Evolutionary conservation across 495 filamentous ascomycete genomes (phyloP), one percentile per base, ranked within the genome.

Genomic region (Penicillium pulvis): DNA sequence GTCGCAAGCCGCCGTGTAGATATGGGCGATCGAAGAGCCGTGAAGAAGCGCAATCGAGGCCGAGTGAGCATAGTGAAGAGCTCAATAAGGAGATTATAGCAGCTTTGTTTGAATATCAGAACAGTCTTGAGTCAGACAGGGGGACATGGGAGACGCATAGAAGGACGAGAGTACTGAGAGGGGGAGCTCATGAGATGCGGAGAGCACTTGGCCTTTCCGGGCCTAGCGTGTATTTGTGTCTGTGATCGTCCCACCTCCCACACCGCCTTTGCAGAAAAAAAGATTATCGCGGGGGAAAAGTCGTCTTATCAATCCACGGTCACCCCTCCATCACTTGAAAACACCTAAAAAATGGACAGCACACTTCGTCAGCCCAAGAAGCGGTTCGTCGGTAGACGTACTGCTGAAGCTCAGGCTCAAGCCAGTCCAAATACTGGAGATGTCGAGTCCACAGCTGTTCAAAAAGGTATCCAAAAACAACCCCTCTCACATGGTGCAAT

Each of bases 301-400:
- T 50, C 47, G 24, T 53, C 35, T 39, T 36, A 42, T 43, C 39
- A 12, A 47, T 47, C 45, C 20, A 19, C 20, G 14, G 17, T 44
- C 42, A 20, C 46, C 46, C 46, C 46, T 49, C 46, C 46, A 49
- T 30, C 24, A 30, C 5, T 1, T 16, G 2, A 24, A 41, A 50
- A 23, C 10, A 19, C 19, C 41, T 52, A 3, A 19, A 68, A 57
- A 56, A 65, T 65, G 47, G 66, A 65, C n/a, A 59, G 51, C 52
- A 57, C 69, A 17, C 55, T 75, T 26, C 71, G 73, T 6, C 77
- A 80, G 47, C 91, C 91, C 20, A 90, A 86, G 74, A 92, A 89
- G 71, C 81, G 91, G 55, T 94, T 94, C 59, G 86, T 94, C 26
- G 91, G 90, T 14, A 77, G 87, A 60, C 84, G 86, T 57, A 81